Percentiles rank a stretch among this genome's conserved stretches.
Conservation (phyloP, 106 monocot species). For the Apostasia shenzhenica region DNA sequence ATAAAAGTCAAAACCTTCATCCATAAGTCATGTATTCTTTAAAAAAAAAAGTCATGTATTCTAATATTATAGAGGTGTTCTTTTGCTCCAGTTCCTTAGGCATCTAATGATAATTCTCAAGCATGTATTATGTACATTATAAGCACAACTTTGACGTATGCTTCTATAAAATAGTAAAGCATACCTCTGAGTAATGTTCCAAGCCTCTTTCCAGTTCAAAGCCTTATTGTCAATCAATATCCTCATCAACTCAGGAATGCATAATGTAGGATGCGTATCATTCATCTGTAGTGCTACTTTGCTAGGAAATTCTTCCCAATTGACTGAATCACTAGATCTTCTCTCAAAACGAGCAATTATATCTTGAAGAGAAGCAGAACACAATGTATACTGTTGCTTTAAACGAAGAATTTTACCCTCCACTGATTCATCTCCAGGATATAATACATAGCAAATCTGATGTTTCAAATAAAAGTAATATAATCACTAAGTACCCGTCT, state of each 20-base stretch:
- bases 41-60: no score
- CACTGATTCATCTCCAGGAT: conserved; percentile 89
- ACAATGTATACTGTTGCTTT: conserved; percentile 97
- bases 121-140: background rate
- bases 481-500: background rate
- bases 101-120: no score
- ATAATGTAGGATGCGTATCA: conserved; percentile 95
- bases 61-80: no score
- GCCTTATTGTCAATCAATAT: conserved; percentile 85
- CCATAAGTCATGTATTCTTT: no score
- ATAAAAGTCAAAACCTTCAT: no score
- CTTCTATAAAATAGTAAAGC: background rate
- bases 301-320: conserved; percentile 82
- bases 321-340: conserved; percentile 57
- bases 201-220: conserved; percentile 80
- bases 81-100: no score
- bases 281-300: conserved; percentile 99
- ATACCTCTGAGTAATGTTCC: conserved; percentile 92
- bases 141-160: background rate
- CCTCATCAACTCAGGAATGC: conserved; percentile 96
- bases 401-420: conserved; percentile 94
- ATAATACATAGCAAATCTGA: conserved; percentile 90
- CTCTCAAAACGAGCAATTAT: conserved; percentile 92
- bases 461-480: background rate
- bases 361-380: conserved; percentile 98